Evolutionary conservation across 371 early-diverging fungal species (phyloP).

Genomic region (Mucor sp.): DNA sequence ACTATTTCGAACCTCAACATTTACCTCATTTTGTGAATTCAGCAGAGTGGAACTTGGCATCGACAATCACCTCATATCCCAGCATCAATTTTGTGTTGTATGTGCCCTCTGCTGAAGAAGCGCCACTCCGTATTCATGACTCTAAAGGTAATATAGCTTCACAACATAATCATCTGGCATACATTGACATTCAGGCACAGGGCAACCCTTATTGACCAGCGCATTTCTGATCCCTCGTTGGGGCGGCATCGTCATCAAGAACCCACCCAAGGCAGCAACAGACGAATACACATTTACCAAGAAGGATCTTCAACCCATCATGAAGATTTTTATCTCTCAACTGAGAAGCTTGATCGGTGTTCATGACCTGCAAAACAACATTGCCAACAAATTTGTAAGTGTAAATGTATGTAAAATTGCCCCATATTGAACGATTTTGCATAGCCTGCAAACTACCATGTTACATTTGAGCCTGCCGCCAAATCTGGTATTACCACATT

Average conservation of each 20-base stretch:
- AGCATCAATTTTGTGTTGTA: slow-evolving; percentile 88
- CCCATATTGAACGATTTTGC: not conserved
- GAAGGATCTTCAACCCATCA: slow-evolving; percentile 66
- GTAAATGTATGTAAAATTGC: not conserved
- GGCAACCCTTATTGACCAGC: slow-evolving; percentile 55
- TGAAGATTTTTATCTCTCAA: slow-evolving; percentile 80
- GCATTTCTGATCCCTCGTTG: slow-evolving; percentile 91
- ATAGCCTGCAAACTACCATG: slow-evolving; percentile 9
- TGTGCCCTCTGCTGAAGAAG: slow-evolving; percentile 67
- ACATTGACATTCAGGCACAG: slow-evolving; percentile 2
- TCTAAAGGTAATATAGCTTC: slow-evolving; percentile 37
- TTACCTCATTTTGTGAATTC: slow-evolving; percentile 86
- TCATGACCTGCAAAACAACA: slow-evolving; percentile 34
- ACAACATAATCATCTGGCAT: not conserved
- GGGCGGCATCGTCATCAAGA: slow-evolving; percentile 88
- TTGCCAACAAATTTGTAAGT: slow-evolving; percentile 8
- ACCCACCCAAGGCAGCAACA: slow-evolving; percentile 38
- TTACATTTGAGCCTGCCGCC: slow-evolving; percentile 20
- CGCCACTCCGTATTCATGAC: slow-evolving; percentile 72
- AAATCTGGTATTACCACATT: slow-evolving; percentile 50
- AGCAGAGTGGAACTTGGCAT: slow-evolving; percentile 92
- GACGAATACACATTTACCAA: slow-evolving; percentile 32
- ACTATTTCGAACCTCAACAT: slow-evolving; percentile 57
- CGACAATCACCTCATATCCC: slow-evolving; percentile 78
- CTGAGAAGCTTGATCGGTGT: slow-evolving; percentile 82